Evolutionary conservation across 495 filamentous ascomycete genomes (phyloP).

Genomic region (Corynascus novoguineensis): DNA sequence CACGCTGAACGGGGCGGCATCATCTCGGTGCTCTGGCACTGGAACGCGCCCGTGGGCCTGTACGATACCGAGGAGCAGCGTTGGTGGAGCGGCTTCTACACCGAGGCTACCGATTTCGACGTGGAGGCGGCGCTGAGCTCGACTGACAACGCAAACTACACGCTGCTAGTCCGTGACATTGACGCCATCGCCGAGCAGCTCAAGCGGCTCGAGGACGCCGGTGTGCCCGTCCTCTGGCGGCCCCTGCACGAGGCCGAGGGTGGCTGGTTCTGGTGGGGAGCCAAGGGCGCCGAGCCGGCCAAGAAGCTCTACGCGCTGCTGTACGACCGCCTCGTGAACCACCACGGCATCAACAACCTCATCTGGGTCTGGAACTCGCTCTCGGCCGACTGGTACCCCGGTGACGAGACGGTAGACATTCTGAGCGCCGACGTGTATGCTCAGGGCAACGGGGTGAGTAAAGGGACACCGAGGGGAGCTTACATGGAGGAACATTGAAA

Average conservation of each 20-base stretch:
- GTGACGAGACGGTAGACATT: conserved; percentile 40
- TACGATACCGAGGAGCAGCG: conserved; percentile 37
- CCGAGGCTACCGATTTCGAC: conserved; percentile 42
- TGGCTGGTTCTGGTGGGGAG: conserved; percentile 51
- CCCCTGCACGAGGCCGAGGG: conserved; percentile 49
- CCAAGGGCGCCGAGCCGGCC: conserved; percentile 39
- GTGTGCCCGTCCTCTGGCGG: conserved; percentile 40
- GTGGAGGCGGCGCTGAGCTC: conserved; percentile 33
- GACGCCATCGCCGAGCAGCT: conserved; percentile 47
- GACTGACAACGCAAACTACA: conserved; percentile 40
- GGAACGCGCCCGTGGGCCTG: conserved; percentile 35
- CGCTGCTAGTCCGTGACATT: conserved; percentile 43
- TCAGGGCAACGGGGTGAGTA: conserved; percentile 33
- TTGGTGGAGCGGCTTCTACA: conserved; percentile 49
- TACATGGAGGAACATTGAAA: not conserved
- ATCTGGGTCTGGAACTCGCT: conserved; percentile 51
- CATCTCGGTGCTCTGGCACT: conserved; percentile 45
- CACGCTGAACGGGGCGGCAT: conserved; percentile 40
- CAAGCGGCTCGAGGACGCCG: conserved; percentile 34
- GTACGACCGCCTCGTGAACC: conserved; percentile 39
- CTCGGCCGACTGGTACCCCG: conserved; percentile 41
- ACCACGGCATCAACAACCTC: conserved; percentile 42
- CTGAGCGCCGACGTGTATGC: conserved; percentile 35
- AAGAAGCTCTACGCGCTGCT: conserved; percentile 40
- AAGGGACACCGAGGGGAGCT: not conserved